Conservation (phyloP, 2,329 filamentous ascomycete genomes). For the Fusarium sp. region DNA sequence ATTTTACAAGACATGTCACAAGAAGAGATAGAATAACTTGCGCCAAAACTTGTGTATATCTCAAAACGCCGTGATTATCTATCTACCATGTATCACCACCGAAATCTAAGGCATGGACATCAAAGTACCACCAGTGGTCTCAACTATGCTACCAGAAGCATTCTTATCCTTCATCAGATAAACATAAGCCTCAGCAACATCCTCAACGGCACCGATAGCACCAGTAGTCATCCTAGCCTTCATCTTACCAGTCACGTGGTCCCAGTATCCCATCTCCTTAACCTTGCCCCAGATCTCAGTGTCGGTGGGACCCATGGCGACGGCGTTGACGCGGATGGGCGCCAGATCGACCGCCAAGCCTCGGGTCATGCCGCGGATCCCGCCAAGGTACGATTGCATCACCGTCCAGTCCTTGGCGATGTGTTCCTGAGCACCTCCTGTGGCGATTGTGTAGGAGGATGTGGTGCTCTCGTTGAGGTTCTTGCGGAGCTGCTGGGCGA, state of each 20-base stretch:
- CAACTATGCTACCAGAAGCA: slow-evolving; percentile 31
- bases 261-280: slow-evolving; percentile 31
- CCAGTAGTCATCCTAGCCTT: slow-evolving; percentile 33
- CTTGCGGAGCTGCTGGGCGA: slow-evolving; percentile 34
- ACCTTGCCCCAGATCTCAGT: slow-evolving; percentile 32
- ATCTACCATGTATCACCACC: background rate
- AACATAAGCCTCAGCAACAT: slow-evolving; percentile 36
- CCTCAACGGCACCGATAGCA: slow-evolving; percentile 24
- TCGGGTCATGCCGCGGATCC: slow-evolving; percentile 27
- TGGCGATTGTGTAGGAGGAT: slow-evolving; percentile 34
- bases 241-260: slow-evolving; percentile 17
- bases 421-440: slow-evolving; percentile 26
- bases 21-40: background rate
- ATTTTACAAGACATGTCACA: background rate
- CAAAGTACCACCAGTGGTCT: slow-evolving; percentile 34
- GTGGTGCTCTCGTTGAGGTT: slow-evolving; percentile 20
- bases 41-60: background rate
- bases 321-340: slow-evolving; percentile 33
- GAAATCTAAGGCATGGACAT: slow-evolving; percentile 25
- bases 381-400: slow-evolving; percentile 27
- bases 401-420: slow-evolving; percentile 28
- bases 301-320: slow-evolving; percentile 28
- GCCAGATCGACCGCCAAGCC: slow-evolving; percentile 34
- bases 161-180: slow-evolving; percentile 40
- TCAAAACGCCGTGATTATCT: background rate